Base-by-base conservation (phyloP, 2,329 filamentous ascomycete genomes). In the Hymenoscyphus linearis region DNA sequence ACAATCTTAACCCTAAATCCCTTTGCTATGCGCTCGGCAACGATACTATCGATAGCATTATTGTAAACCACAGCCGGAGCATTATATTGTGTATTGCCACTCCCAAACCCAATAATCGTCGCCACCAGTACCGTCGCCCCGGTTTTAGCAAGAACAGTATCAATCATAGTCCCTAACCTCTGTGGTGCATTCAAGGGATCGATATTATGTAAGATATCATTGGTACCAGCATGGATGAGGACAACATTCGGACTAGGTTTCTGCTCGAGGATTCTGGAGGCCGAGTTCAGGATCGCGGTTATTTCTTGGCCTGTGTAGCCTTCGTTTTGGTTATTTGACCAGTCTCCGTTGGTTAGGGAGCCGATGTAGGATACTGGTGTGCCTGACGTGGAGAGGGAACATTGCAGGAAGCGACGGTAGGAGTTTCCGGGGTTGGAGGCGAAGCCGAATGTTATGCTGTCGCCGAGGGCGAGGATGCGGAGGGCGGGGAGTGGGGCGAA, bases 291-390 rank as follows among this genome's bases (percentile, higher is more conserved):
- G 36, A 62, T 62, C n/a, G 55, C n/a, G 36, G 55, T 57, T 14
- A 62, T 58, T 34, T 22, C 25, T 22, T 55, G 36, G 6, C 52
- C 47, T 14, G n/a, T 27, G 14, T 55, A 59, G n/a, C 55, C 55
- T 35, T 62, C 60, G 26, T 58, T 44, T 6, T 25, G 35, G 18
- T 55, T 55, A 27, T 62, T 40, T 13, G 36, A n/a, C 60, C 52
- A 58, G 34, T 55, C 37, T 13, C 60, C 60, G 31, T 25, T 27
- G 2, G 37, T 27, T 1, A 13, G 27, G 6, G 40, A 44, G 18
- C 59, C 59, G 10, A 61, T 54, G 10, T 53, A 55, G 6, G 58
- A 9, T 10, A 62, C 56, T 5, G 18, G 31, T 14, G 40, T 58
- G 2, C 52, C 56, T 2, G 25, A 16, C 1, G 36, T 50, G 10